Conservation (phyloP, 345 rosid genomes). For the Syzygium grande region DNA sequence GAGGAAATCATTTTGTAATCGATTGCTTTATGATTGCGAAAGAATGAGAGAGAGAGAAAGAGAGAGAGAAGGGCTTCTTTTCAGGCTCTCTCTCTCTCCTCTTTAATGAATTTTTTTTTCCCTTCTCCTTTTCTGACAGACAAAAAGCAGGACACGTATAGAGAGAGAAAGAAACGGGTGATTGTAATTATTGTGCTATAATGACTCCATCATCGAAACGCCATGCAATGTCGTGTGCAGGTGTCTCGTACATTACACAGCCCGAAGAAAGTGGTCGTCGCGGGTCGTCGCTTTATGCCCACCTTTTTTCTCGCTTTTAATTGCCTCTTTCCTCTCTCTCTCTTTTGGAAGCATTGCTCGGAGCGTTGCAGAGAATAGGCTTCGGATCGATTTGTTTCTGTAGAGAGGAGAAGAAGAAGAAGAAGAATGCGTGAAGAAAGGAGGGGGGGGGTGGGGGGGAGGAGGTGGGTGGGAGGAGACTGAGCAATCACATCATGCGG, state of each 20-base stretch:
- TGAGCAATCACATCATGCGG: constrained; percentile 17
- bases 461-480: not conserved
- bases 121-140: not conserved
- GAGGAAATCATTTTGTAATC: constrained; percentile 39
- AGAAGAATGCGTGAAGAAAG: not conserved
- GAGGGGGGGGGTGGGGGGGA: not conserved
- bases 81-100: not conserved
- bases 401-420: not conserved
- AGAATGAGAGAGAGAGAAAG: not conserved
- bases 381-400: not conserved
- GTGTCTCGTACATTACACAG: not conserved
- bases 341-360: not conserved
- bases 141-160: not conserved
- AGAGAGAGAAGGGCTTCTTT: not conserved
- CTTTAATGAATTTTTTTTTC: not conserved
- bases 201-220: not conserved
- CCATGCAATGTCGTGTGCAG: not conserved
- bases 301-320: not conserved
- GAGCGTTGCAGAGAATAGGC: not conserved
- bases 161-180: not conserved
- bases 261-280: not conserved
- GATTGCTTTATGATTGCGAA: constrained; percentile 43
- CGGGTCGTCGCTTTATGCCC: not conserved
- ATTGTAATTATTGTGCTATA: not conserved
- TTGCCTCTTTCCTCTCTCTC: not conserved